Percentiles rank a stretch among this genome's conserved stretches.
Conservation (phyloP, 805 yeast species). For the Saccharomycopsis fermentans region DNA sequence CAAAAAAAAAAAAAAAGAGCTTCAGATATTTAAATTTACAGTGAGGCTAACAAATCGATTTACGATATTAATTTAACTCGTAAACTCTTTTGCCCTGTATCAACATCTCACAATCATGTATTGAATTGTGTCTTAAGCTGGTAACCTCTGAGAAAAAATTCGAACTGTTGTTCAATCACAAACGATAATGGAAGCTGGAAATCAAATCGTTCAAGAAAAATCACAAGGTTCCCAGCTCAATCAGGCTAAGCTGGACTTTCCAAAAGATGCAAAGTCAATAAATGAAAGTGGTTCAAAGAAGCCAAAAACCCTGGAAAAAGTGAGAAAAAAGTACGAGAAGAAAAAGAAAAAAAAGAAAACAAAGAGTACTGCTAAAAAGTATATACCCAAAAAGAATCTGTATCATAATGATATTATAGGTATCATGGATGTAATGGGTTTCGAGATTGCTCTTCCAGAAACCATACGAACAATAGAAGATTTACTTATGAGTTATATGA, state of each 20-base stretch:
- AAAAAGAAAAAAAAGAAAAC: not conserved
- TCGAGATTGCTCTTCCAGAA: slow-evolving; percentile 15
- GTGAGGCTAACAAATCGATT: too few species aligned
- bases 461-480: slow-evolving; percentile 16
- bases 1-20: too few species aligned
- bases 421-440: slow-evolving; percentile 17
- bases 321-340: not conserved
- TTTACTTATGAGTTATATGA: slow-evolving; percentile 9
- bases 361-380: not conserved
- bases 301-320: not conserved
- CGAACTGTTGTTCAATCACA: too few species aligned
- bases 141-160: too few species aligned
- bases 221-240: not conserved
- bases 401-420: slow-evolving; percentile 14
- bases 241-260: not conserved
- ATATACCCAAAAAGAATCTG: slow-evolving; percentile 11
- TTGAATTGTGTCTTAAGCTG: too few species aligned
- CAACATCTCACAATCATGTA: too few species aligned
- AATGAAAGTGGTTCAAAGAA: not conserved
- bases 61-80: too few species aligned
- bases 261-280: not conserved
- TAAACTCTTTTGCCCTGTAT: too few species aligned
- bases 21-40: too few species aligned
- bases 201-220: not conserved
- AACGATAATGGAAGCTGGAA: not conserved